Conservation (phyloP, 1,284 basidiomycete species). For the Apiotrichum brassicae region DNA sequence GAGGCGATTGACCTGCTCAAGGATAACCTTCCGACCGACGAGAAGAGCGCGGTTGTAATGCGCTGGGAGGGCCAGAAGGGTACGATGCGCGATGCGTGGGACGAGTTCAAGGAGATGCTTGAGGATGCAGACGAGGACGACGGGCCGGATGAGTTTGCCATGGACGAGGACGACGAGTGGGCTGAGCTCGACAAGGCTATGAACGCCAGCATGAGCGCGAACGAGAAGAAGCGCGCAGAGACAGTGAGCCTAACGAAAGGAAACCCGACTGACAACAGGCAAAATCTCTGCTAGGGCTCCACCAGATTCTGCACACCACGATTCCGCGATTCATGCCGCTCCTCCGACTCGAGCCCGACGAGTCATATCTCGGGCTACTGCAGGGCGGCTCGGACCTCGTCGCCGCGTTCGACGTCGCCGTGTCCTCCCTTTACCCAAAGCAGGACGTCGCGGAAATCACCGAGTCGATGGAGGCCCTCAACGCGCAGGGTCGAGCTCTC, state of each 20-base stretch:
- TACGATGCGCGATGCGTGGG: constrained; percentile 39
- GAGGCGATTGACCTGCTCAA: constrained; percentile 29
- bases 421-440: constrained; percentile 31
- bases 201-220: constrained; percentile 21
- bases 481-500: constrained; percentile 12
- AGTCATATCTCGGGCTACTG: constrained; percentile 18
- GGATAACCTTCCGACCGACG: constrained; percentile 19
- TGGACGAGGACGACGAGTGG: constrained; percentile 30
- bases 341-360: constrained; percentile 12
- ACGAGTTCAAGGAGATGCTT: constrained; percentile 40
- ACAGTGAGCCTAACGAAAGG: constrained; percentile 22
- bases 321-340: constrained; percentile 30
- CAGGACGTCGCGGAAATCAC: constrained; percentile 35
- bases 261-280: constrained; percentile 19
- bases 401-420: constrained; percentile 31
- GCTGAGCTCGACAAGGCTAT: constrained; percentile 29
- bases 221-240: constrained; percentile 27
- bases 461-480: constrained; percentile 18
- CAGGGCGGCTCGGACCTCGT: constrained; percentile 15
- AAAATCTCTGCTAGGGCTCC: constrained; percentile 33
- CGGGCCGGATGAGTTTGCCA: constrained; percentile 12
- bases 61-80: constrained; percentile 30
- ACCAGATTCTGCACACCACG: constrained; percentile 36
- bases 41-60: constrained; percentile 24
- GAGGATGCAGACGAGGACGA: constrained; percentile 25